phyloP scores from a whole-genome alignment of 352 stramenopile genomes.

The Phytophthora syringae region DNA sequence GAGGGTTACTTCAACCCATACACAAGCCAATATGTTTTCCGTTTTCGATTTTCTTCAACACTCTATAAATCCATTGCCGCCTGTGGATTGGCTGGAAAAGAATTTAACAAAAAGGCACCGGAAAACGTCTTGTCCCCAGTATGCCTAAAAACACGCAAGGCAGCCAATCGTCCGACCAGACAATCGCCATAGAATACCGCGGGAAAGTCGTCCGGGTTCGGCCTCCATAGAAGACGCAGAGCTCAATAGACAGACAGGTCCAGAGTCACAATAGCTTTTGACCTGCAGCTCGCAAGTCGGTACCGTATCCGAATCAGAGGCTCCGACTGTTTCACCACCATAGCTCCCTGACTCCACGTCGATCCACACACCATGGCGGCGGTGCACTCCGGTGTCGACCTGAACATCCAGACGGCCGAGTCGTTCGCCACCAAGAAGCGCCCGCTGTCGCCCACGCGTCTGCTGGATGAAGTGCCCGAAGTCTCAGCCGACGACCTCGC shows the following conservation, averaged over 20 bases:
- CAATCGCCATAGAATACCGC: conserved; percentile 17
- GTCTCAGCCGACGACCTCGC: conserved; percentile 32
- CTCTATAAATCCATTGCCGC: background rate
- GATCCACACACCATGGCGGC: conserved; percentile 29
- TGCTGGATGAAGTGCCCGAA: conserved; percentile 30
- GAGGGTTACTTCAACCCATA: conserved; percentile 13
- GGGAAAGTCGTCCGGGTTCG: conserved; percentile 28
- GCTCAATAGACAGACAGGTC: conserved; percentile 27
- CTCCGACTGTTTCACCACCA: conserved; percentile 20
- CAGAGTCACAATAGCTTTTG: conserved; percentile 17
- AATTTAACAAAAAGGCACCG: background rate
- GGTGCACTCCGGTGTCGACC: conserved; percentile 24
- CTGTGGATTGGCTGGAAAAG: conserved; percentile 1
- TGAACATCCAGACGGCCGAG: conserved; percentile 29
- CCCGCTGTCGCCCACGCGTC: conserved; percentile 29
- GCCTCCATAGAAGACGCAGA: conserved; percentile 21
- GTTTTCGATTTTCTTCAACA: background rate
- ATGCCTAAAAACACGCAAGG: background rate
- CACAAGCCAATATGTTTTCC: background rate
- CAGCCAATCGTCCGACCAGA: conserved; percentile 12
- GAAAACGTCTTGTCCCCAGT: background rate
- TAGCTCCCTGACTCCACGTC: background rate
- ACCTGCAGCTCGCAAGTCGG: conserved; percentile 17
- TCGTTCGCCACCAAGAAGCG: conserved; percentile 33
- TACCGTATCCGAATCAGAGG: background rate